Percentiles rank a stretch among this genome's conserved stretches.
Evolutionary conservation across 768 basidiomycete genomes (phyloP).

Genomic region (Tulasnella sp.): DNA sequence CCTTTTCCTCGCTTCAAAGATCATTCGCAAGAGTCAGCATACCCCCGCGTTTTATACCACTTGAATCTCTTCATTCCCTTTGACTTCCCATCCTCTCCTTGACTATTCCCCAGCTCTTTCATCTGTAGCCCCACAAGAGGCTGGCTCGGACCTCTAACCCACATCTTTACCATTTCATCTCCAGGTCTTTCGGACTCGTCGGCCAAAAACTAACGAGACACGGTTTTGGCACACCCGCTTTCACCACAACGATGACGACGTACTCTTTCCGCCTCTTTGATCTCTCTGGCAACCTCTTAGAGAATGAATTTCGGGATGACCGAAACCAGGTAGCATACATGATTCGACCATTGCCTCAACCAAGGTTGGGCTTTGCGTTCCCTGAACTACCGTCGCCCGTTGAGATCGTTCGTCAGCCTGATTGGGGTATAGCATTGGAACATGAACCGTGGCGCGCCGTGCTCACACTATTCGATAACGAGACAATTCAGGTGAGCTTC

Average conservation of each 20-base stretch:
- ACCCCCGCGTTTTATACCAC: neutral
- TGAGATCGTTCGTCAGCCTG: conserved; percentile 31
- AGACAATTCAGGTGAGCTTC: conserved; percentile 17
- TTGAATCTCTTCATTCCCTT: neutral
- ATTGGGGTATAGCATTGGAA: conserved; percentile 28
- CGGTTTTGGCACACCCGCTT: neutral
- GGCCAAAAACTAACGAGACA: neutral
- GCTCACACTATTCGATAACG: neutral
- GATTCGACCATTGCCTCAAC: conserved; percentile 18
- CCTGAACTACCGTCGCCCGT: conserved; percentile 18
- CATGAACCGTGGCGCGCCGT: conserved; percentile 29
- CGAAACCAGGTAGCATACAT: conserved; percentile 23
- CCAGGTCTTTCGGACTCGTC: neutral
- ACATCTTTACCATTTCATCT: neutral
- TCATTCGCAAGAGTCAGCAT: neutral
- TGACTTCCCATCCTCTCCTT: neutral
- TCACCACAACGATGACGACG: conserved; percentile 16
- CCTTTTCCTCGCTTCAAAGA: neutral
- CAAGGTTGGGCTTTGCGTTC: conserved; percentile 13
- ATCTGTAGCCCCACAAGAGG: neutral
- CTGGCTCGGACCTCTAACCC: neutral
- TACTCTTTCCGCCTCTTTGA: conserved; percentile 31
- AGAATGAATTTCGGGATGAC: conserved; percentile 31
- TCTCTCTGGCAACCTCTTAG: conserved; percentile 29
- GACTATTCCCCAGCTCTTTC: neutral